Evolutionary conservation across 345 rosid species (phyloP), one percentile per base, ranked within the genome.

Genomic region (Rhizophora apiculata): DNA sequence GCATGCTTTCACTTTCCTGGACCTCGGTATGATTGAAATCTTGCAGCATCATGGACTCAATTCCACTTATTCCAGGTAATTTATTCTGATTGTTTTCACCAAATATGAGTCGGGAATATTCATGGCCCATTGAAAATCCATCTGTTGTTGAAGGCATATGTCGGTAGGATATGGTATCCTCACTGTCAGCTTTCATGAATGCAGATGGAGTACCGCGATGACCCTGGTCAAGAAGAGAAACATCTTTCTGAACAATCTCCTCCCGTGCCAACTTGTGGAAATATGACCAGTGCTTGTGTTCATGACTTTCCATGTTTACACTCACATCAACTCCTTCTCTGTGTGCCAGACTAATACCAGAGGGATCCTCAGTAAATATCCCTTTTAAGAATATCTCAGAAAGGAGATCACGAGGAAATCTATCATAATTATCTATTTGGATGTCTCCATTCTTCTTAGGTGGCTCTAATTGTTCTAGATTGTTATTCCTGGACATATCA

Each of bases 251-350:
- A 65, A 71, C 76, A 83, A 77, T 82, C 63, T 84, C 93, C 52
- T 79, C 91, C 32, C 82, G 87, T n/a, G 90, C 98, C 85, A 93
- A 79, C 77, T 89, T 86, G 75, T 82, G 96, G 82, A 90, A 90
- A 76, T 87, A 87, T 2, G 98, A 93, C 97, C 97, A 89, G 70
- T 31, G 89, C 79, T 87, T 90, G 55, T 86, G 96, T 52, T 93
- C 92, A 68, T 69, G 86, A 78, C 85, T 88, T 80, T 86, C 84
- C 87, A 90, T 72, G 78, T 87, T 83, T 74, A 90, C 74, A 71
- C 92, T 93, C 68, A 84, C 74, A 16, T 87, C 89, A 76, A 85
- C 81, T 82, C 89, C 88, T 77, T 86, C 88, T 54, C 77, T 81
- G 72, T 74, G 84, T 67, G 78, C 48, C 24, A 74, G 82, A 66